These are phyloP conservation scores for Selaginella moellendorffii DNA, from an alignment of 75 land plant genomes.

Conservation along the genomic window DNA sequence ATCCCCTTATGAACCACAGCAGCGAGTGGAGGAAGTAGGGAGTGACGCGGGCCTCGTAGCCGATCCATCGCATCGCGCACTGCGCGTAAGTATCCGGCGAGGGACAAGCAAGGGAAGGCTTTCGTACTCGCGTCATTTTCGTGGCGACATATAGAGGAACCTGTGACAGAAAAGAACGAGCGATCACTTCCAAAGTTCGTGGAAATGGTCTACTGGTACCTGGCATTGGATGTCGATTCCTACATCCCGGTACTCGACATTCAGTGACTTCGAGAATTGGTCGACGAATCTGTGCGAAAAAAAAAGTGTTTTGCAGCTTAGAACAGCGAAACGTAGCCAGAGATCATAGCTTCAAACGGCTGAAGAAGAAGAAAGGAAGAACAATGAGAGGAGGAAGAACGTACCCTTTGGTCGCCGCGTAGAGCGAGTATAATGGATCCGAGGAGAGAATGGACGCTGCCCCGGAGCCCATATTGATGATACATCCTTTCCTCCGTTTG, in stretches of 20 bases:
- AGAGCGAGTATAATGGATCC: constrained; percentile 69
- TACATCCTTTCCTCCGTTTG: constrained; percentile 59
- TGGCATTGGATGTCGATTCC: constrained; percentile 94
- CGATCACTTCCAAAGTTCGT: not conserved
- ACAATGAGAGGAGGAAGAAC: constrained; percentile 7
- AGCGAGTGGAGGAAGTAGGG: constrained; percentile 78
- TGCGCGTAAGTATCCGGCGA: not conserved
- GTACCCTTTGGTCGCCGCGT: constrained; percentile 91
- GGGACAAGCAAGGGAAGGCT: not conserved
- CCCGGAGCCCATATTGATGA: constrained; percentile 84
- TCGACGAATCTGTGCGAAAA: constrained; percentile 54
- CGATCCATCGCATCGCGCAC: not conserved
- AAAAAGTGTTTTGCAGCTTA: not conserved
- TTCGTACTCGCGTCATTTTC: not conserved
- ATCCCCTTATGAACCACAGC: constrained; percentile 37
- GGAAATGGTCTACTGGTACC: constrained; percentile 26
- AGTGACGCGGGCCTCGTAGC: constrained; percentile 28
- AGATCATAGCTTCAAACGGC: not conserved
- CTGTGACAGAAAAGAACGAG: not conserved
- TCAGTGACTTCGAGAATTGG: constrained; percentile 63
- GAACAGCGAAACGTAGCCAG: not conserved
- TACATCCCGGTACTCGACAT: constrained; percentile 69
- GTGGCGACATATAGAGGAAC: constrained; percentile 11
- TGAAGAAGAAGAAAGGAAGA: not conserved
- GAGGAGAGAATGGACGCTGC: constrained; percentile 61